phyloP scores from a whole-genome alignment of 768 basidiomycete genomes.

The Leccinum truebloodii region DNA sequence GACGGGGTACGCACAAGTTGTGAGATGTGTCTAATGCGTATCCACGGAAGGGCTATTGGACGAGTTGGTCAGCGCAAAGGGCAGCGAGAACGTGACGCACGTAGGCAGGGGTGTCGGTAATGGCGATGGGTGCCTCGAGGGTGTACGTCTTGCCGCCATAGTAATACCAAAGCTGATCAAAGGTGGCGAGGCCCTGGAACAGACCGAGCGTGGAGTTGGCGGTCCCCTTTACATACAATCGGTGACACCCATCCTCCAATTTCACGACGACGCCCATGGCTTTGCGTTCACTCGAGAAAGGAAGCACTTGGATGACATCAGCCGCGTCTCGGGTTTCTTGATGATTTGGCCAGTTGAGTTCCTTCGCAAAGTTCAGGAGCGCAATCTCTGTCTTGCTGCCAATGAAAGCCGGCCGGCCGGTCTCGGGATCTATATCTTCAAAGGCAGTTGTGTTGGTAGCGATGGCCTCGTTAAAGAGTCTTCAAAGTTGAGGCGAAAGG shows the following conservation, averaged over 20 bases:
- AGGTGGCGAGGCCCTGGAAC: too few relatives aligned
- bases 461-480: slow-evolving; percentile 82
- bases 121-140: too few relatives aligned
- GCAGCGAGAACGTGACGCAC: too few relatives aligned
- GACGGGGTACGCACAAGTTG: too few relatives aligned
- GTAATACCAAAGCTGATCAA: too few relatives aligned
- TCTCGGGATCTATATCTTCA: slow-evolving; percentile 79
- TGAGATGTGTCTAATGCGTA: too few relatives aligned
- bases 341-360: slow-evolving; percentile 76
- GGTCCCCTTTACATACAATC: too few relatives aligned
- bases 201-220: too few relatives aligned
- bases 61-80: too few relatives aligned
- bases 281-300: slow-evolving; percentile 92
- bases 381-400: slow-evolving; percentile 97
- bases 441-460: slow-evolving; percentile 95
- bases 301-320: slow-evolving; percentile 80
- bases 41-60: too few relatives aligned
- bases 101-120: too few relatives aligned
- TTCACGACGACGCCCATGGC: slow-evolving; percentile 90
- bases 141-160: too few relatives aligned
- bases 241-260: slow-evolving; percentile 47
- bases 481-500: slow-evolving; percentile 58
- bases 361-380: slow-evolving; percentile 80
- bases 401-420: slow-evolving; percentile 67
- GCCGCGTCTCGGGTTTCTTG: slow-evolving; percentile 60